Conservation (phyloP, 2,329 filamentous ascomycete species). For the Coccinonectria pachysandricola region DNA sequence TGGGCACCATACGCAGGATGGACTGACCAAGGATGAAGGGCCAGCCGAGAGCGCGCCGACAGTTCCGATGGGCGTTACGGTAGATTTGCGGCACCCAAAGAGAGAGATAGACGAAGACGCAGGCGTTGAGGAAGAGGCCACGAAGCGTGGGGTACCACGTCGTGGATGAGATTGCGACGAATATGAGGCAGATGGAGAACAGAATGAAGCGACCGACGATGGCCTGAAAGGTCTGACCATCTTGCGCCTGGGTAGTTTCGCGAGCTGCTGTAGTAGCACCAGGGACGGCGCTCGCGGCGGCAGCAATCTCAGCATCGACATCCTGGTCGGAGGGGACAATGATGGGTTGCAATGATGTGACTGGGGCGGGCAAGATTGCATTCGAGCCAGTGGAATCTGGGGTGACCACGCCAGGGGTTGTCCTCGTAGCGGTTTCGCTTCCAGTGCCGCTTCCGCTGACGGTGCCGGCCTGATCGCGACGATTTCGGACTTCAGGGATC, state of each 20-base stretch:
- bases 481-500: conserved; percentile 41
- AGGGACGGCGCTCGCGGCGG: conserved; percentile 28
- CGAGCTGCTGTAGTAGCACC: conserved; percentile 14
- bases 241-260: conserved; percentile 16
- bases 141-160: conserved; percentile 50
- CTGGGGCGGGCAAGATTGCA: conserved; percentile 30
- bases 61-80: conserved; percentile 84
- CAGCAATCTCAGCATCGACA: conserved; percentile 48
- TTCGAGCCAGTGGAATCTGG: conserved; percentile 17
- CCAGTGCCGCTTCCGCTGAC: conserved; percentile 13
- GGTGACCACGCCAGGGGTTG: conserved; percentile 15
- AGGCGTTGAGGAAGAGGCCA: conserved; percentile 47
- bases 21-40: conserved; percentile 83
- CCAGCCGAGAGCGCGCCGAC: conserved; percentile 83
- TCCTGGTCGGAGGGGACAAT: conserved; percentile 56
- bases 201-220: conserved; percentile 49
- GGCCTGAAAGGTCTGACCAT: conserved; percentile 38
- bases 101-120: conserved; percentile 71
- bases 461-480: conserved; percentile 25
- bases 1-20: conserved; percentile 63
- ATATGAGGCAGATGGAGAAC: conserved; percentile 42
- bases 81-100: conserved; percentile 90
- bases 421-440: conserved; percentile 14
- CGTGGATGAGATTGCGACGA: conserved; percentile 48
- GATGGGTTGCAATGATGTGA: conserved; percentile 30